These are phyloP conservation scores for Rhodamnia rubescens DNA, from an alignment of 345 rosid species.

Conservation along the genomic window DNA sequence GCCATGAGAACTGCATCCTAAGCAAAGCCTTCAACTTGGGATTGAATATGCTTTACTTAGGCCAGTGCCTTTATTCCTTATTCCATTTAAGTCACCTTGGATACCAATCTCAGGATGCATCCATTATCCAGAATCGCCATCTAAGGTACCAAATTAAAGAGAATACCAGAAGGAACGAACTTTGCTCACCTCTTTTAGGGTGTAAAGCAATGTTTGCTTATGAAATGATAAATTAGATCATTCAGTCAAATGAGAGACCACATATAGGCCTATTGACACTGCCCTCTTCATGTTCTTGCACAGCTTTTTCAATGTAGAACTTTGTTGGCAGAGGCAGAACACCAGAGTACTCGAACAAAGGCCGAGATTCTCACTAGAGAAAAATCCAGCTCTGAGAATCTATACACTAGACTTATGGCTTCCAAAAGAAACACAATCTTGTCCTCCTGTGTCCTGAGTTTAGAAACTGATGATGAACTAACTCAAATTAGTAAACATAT, in stretches of 20 bases:
- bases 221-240: not conserved
- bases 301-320: not conserved
- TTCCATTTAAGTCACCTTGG: conserved; percentile 1
- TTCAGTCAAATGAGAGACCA: not conserved
- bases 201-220: not conserved
- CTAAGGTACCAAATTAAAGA: conserved; percentile 4
- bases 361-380: not conserved
- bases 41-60: conserved; percentile 22
- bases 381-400: conserved; percentile 15
- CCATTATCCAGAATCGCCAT: not conserved
- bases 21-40: conserved; percentile 1
- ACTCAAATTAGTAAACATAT: not conserved
- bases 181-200: not conserved
- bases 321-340: not conserved
- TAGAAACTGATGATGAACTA: not conserved
- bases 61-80: conserved; percentile 14
- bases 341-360: not conserved
- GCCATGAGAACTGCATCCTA: not conserved
- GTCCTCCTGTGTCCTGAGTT: not conserved
- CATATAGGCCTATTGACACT: not conserved
- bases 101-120: conserved; percentile 2
- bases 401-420: conserved; percentile 5
- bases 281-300: not conserved
- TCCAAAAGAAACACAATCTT: not conserved
- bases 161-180: not conserved